Evolutionary conservation across 2,329 filamentous ascomycete species (phyloP).

Genomic region (Chalaropsis thielavioides): DNA sequence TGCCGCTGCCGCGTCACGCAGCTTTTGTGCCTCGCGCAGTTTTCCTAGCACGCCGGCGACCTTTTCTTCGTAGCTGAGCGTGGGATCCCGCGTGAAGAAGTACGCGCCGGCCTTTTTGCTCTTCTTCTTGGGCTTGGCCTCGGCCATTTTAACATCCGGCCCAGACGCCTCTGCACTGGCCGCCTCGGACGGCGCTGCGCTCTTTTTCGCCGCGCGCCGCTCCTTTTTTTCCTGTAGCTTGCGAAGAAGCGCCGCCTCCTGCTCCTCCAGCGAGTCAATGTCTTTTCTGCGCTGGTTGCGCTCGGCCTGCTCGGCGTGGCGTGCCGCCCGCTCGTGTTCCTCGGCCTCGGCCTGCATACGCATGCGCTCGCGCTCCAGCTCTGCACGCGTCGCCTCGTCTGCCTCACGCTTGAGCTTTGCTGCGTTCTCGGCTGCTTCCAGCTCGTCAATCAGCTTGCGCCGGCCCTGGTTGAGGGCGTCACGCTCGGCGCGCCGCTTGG

Average conservation of each 20-base stretch:
- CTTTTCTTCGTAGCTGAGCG: conserved; percentile 19
- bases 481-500: conserved; percentile 55
- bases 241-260: conserved; percentile 20
- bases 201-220: conserved; percentile 27
- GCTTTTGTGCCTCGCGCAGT: conserved; percentile 26
- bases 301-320: conserved; percentile 8
- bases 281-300: conserved; percentile 21
- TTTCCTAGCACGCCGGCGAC: conserved; percentile 24
- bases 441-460: conserved; percentile 68
- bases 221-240: conserved; percentile 22
- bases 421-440: conserved; percentile 63
- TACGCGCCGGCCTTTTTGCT: conserved; percentile 13
- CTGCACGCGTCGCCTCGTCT: conserved; percentile 27
- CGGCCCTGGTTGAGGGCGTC: conserved; percentile 59
- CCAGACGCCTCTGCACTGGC: conserved; percentile 15
- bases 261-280: conserved; percentile 23
- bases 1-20: conserved; percentile 22
- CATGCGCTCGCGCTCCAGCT: conserved; percentile 26
- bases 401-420: conserved; percentile 44
- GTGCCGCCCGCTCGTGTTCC: conserved; percentile 5
- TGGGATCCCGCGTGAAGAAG: conserved; percentile 17
- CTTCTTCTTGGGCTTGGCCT: conserved; percentile 13
- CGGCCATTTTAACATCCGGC: conserved; percentile 8
- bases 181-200: conserved; percentile 12
- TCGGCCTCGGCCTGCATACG: conserved; percentile 26